A percentile compares a stretch with the other conserved stretches of the same genome.
These are phyloP conservation scores for Yueomyces sinensis DNA, from an alignment of 805 yeast species.

Conservation along the genomic window DNA sequence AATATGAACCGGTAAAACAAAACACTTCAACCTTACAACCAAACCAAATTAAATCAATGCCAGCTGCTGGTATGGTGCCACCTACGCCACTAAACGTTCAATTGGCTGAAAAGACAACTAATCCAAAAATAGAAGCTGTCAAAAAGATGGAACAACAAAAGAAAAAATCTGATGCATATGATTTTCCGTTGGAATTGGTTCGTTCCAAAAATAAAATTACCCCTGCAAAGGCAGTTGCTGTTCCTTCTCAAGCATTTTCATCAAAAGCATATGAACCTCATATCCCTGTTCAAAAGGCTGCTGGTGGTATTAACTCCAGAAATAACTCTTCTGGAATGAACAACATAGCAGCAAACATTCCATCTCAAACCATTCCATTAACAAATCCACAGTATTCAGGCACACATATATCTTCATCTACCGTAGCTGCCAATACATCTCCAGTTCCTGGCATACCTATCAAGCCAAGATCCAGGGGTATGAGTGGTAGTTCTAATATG, in stretches of 20 bases:
- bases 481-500: slow-evolving; percentile 1
- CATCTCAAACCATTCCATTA: background rate
- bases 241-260: slow-evolving; percentile 7
- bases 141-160: slow-evolving; percentile 33
- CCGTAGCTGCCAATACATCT: background rate
- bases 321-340: too few relatives aligned
- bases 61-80: background rate
- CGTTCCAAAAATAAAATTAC: slow-evolving; percentile 23
- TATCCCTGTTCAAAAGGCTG: background rate
- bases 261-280: slow-evolving; percentile 1
- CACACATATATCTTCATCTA: background rate
- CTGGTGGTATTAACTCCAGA: too few relatives aligned
- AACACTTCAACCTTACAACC: background rate
- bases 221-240: slow-evolving; percentile 27
- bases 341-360: background rate
- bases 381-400: background rate
- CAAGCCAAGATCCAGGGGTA: background rate
- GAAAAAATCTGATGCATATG: slow-evolving; percentile 60
- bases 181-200: slow-evolving; percentile 49
- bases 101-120: background rate
- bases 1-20: background rate
- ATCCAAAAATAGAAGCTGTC: slow-evolving; percentile 7
- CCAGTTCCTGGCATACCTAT: background rate
- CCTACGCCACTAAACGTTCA: background rate
- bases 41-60: background rate